Evolutionary conservation across 768 basidiomycete genomes (phyloP).

Genomic region (Suillus paluster): DNA sequence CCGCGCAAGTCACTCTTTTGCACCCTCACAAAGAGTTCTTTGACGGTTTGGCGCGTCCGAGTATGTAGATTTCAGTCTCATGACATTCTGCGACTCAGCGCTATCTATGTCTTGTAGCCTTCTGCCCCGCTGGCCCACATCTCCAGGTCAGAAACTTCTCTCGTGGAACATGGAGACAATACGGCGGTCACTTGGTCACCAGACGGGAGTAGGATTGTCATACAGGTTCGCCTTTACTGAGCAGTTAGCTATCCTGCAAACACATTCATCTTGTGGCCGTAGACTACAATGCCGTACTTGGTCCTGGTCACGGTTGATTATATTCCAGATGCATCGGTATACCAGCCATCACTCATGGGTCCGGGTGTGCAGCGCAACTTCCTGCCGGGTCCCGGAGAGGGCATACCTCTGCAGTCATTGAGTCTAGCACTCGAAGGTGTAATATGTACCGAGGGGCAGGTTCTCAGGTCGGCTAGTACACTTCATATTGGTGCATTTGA

Average conservation of each 20-base stretch:
- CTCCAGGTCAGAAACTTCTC: slow-evolving; percentile 74
- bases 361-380: slow-evolving; percentile 64
- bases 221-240: slow-evolving; percentile 61
- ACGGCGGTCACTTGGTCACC: slow-evolving; percentile 77
- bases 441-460: slow-evolving; percentile 72
- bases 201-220: slow-evolving; percentile 77
- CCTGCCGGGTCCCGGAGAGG: slow-evolving; percentile 82
- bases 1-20: slow-evolving; percentile 81
- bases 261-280: slow-evolving; percentile 12
- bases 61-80: slow-evolving; percentile 45
- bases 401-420: slow-evolving; percentile 67
- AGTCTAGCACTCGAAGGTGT: slow-evolving; percentile 81
- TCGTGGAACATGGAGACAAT: slow-evolving; percentile 87
- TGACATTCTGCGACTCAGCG: not conserved
- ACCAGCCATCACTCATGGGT: slow-evolving; percentile 55
- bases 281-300: slow-evolving; percentile 85
- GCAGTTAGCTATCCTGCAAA: slow-evolving; percentile 1
- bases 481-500: slow-evolving; percentile 9
- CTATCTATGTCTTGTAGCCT: slow-evolving; percentile 50
- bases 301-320: slow-evolving; percentile 74
- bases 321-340: slow-evolving; percentile 56
- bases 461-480: slow-evolving; percentile 59
- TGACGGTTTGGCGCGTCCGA: slow-evolving; percentile 83
- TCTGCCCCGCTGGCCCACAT: slow-evolving; percentile 73
- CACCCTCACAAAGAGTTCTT: slow-evolving; percentile 67